Conservation (phyloP, 2,329 filamentous ascomycete species). For the Neofusicoccum ribis region DNA sequence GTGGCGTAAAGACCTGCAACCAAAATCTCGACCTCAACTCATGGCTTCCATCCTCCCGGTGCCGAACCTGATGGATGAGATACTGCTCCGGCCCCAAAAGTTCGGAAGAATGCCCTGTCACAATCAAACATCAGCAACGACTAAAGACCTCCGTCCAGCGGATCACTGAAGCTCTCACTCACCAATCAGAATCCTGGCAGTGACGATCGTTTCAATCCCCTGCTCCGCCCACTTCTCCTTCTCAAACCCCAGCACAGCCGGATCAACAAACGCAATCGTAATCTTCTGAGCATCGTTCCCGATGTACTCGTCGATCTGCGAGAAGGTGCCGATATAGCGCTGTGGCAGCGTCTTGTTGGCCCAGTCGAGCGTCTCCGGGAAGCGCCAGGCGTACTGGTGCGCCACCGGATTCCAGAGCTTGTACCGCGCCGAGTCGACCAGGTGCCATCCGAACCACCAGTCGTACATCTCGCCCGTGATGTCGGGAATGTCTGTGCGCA, state of each 20-base stretch:
- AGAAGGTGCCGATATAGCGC: conserved; percentile 1
- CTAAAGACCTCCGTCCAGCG: not conserved
- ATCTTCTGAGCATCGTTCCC: not conserved
- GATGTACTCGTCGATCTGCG: conserved; percentile 13
- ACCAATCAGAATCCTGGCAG: not conserved
- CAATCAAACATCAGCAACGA: not conserved
- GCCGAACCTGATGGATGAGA: not conserved
- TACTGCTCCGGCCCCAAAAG: not conserved
- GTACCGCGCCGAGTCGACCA: conserved; percentile 1
- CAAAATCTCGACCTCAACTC: not conserved
- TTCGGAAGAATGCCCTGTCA: not conserved
- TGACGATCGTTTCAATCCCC: conserved; percentile 3
- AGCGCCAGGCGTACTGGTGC: conserved; percentile 12
- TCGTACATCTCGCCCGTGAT: conserved; percentile 6
- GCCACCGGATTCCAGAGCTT: conserved; percentile 12
- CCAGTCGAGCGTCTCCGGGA: not conserved
- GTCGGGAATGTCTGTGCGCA: not conserved
- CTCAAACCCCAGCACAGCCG: not conserved
- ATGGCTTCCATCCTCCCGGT: not conserved
- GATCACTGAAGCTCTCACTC: not conserved
- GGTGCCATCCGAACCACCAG: conserved; percentile 15
- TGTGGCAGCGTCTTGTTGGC: not conserved
- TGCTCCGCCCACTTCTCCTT: not conserved
- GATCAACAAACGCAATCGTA: conserved; percentile 8
- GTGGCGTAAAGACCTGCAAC: not conserved